Conservation (phyloP, 495 filamentous ascomycete genomes). For the Penicillium simplicissimum region DNA sequence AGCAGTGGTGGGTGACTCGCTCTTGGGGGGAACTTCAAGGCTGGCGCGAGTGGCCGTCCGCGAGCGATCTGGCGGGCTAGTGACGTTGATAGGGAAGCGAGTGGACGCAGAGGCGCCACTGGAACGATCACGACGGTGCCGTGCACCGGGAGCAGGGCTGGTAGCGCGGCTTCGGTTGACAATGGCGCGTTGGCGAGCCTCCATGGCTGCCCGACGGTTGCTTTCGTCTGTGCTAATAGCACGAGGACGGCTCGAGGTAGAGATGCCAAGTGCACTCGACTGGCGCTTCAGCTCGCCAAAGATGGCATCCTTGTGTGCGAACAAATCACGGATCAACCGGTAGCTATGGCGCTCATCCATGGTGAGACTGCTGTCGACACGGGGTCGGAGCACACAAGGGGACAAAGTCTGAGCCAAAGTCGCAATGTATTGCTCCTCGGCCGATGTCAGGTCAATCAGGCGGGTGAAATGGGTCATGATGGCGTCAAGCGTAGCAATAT, state of each 20-base stretch:
- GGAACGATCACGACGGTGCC: conserved; percentile 75
- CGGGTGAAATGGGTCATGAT: conserved; percentile 98
- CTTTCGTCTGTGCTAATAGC: conserved; percentile 96
- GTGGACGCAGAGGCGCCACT: conserved; percentile 70
- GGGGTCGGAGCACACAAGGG: conserved; percentile 85
- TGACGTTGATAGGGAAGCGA: conserved; percentile 77
- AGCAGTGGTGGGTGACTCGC: conserved; percentile 27
- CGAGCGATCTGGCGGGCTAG: conserved; percentile 57
- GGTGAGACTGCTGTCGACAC: conserved; percentile 80
- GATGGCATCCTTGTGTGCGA: conserved; percentile 89
- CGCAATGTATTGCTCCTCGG: conserved; percentile 82
- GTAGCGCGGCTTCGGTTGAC: conserved; percentile 71
- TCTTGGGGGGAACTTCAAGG: conserved; percentile 61
- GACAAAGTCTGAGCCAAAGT: conserved; percentile 77
- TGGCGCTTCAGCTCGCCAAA: conserved; percentile 96
- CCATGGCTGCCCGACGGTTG: conserved; percentile 89
- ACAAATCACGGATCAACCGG: conserved; percentile 89
- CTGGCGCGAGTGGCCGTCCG: conserved; percentile 52
- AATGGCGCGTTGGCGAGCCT: conserved; percentile 84
- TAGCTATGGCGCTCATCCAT: conserved; percentile 94
- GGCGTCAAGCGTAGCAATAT: conserved; percentile 97
- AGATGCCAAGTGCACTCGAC: conserved; percentile 58
- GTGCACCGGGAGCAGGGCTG: conserved; percentile 67
- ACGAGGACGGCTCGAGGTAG: conserved; percentile 58
- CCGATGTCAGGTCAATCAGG: conserved; percentile 93